phyloP scores from a whole-genome alignment of 768 basidiomycete genomes.

The Serendipita sp. region DNA sequence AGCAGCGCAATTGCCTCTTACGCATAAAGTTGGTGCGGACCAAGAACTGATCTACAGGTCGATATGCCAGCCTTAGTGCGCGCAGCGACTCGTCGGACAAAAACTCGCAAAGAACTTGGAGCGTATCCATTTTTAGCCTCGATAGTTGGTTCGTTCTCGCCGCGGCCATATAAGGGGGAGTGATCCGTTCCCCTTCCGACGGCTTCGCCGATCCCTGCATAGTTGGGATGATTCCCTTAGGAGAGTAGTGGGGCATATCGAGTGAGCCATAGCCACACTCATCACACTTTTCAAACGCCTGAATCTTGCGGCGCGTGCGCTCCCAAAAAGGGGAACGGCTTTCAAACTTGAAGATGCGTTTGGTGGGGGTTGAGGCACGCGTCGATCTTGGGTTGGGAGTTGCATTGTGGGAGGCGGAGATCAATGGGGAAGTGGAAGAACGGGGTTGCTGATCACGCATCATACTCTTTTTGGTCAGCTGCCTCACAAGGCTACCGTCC shows the following conservation, averaged over 20 bases:
- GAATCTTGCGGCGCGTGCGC: background rate
- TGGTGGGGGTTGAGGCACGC: background rate
- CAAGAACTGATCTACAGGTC: background rate
- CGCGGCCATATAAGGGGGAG: background rate
- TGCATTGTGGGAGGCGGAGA: background rate
- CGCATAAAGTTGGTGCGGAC: background rate
- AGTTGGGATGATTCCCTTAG: background rate
- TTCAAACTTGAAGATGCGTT: background rate
- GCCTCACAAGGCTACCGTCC: background rate
- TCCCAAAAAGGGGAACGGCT: background rate
- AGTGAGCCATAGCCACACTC: background rate
- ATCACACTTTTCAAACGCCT: background rate
- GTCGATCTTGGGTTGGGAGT: background rate
- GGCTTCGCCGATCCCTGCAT: background rate
- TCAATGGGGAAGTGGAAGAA: background rate
- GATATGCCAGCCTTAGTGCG: background rate
- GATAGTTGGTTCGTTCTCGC: background rate
- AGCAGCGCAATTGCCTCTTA: background rate
- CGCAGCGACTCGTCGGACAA: constrained; percentile 4
- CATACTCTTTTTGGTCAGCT: constrained; percentile 4
- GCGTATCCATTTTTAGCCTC: background rate
- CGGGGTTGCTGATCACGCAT: background rate
- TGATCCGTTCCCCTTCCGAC: background rate
- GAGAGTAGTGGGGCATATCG: background rate
- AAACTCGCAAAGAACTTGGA: constrained; percentile 5